These are phyloP conservation scores for Plasmodium yoelii DNA, from an alignment of 169 alveolate species.

Conservation along the genomic window DNA sequence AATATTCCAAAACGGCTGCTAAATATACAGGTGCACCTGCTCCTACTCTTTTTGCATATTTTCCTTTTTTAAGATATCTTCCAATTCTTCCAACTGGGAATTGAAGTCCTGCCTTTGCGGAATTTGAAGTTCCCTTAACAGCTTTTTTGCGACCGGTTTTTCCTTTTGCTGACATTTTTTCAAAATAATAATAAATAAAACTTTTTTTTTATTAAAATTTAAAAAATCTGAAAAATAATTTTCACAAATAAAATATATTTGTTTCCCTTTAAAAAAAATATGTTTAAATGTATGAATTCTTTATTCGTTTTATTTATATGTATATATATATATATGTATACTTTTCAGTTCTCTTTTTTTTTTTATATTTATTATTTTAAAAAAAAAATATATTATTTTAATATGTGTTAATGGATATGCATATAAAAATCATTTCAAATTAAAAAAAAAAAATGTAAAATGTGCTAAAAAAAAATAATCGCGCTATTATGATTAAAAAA, in stretches of 20 bases:
- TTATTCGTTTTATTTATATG: background rate
- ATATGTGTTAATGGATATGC: too few relatives aligned
- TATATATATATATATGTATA: background rate
- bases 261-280: background rate
- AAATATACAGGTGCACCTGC: slow-evolving; percentile 99
- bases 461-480: background rate
- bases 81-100: slow-evolving; percentile 99
- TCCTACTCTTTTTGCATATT: slow-evolving; percentile 98
- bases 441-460: background rate
- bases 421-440: background rate
- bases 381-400: too few relatives aligned
- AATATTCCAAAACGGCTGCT: slow-evolving; percentile 98
- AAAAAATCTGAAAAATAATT: slow-evolving; percentile 5
- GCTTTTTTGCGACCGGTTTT: slow-evolving; percentile 91
- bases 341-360: background rate
- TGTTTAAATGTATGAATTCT: background rate
- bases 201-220: too few relatives aligned
- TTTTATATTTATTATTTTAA: background rate
- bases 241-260: slow-evolving; percentile 8
- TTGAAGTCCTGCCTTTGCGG: slow-evolving; percentile 99
- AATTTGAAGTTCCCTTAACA: slow-evolving; percentile 93
- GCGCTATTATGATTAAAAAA: background rate
- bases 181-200: background rate
- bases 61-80: slow-evolving; percentile 96
- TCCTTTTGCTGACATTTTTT: slow-evolving; percentile 85